phyloP scores from a whole-genome alignment of 805 yeast species.

The Saturnispora sanitii region DNA sequence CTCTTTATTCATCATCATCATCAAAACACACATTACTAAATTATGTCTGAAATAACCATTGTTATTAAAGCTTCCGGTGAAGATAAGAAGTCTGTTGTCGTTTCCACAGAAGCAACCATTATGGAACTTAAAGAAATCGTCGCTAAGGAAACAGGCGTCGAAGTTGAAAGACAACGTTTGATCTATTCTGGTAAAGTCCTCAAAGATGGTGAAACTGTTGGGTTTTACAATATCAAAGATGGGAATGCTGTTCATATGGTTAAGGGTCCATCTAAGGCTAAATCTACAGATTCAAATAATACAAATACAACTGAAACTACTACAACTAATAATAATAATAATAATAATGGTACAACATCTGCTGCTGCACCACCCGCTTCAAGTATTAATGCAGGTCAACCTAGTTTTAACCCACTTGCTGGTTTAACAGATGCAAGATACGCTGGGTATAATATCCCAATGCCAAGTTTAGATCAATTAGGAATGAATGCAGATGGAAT shows the following conservation, averaged over 20 bases:
- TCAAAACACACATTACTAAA: neutral
- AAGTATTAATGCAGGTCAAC: conserved; percentile 51
- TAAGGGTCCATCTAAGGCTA: conserved; percentile 58
- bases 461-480: conserved; percentile 58
- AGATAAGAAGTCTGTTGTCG: conserved; percentile 59
- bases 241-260: conserved; percentile 89
- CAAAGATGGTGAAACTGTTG: conserved; percentile 71
- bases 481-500: conserved; percentile 88
- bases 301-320: conserved; percentile 7
- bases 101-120: conserved; percentile 47
- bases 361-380: conserved; percentile 16
- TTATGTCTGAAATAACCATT: conserved; percentile 16
- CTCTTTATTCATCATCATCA: neutral
- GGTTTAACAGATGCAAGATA: conserved; percentile 92
- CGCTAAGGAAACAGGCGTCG: conserved; percentile 50
- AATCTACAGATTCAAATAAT: too few species aligned
- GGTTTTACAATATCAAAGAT: conserved; percentile 66
- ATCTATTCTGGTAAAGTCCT: conserved; percentile 91
- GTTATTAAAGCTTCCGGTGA: conserved; percentile 48
- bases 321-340: conserved; percentile 3
- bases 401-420: conserved; percentile 82
- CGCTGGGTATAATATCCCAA: conserved; percentile 75
- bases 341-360: conserved; percentile 17
- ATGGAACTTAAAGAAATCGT: conserved; percentile 59
- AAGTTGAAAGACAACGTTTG: conserved; percentile 74